Evolutionary conservation across 2,329 filamentous ascomycete genomes (phyloP).

Genomic region (Sarocladium strictum): DNA sequence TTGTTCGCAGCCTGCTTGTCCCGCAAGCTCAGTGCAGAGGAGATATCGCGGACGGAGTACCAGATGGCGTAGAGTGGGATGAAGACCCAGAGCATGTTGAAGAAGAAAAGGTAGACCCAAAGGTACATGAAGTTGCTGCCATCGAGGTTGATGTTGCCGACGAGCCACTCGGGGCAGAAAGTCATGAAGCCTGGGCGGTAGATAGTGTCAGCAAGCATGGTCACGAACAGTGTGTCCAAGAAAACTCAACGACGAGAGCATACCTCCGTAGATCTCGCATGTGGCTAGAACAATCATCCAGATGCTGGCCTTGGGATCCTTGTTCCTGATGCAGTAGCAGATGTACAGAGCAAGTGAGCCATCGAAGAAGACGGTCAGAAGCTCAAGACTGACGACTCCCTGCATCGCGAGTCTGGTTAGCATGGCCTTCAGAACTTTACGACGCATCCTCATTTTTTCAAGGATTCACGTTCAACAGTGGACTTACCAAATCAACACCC

Average conservation of each 20-base stretch:
- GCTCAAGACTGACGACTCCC: constrained; percentile 57
- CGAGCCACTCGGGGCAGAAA: constrained; percentile 64
- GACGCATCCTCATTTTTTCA: too few species aligned
- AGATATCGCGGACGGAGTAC: constrained; percentile 48
- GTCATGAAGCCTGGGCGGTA: constrained; percentile 71
- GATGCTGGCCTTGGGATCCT: constrained; percentile 49
- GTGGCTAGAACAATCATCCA: constrained; percentile 61
- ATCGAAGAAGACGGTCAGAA: constrained; percentile 58
- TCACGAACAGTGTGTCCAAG: too few species aligned
- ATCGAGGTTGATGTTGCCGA: constrained; percentile 55
- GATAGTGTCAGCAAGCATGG: too few species aligned
- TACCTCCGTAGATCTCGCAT: constrained; percentile 60
- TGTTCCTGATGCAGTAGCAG: constrained; percentile 53
- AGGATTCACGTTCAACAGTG: too few species aligned
- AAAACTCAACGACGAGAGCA: constrained; percentile 17
- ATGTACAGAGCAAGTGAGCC: constrained; percentile 55
- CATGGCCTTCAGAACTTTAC: not conserved
- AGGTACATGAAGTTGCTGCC: constrained; percentile 62
- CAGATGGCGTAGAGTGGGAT: constrained; percentile 55
- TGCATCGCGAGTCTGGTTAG: constrained; percentile 3
- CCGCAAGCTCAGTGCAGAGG: constrained; percentile 39
- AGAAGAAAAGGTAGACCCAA: constrained; percentile 64
- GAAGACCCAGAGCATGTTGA: constrained; percentile 63
- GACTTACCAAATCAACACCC: constrained; percentile 49
- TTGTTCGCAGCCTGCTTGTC: constrained; percentile 20